phyloP scores from a whole-genome alignment of 495 filamentous ascomycete genomes.

The Daldinia decipiens region DNA sequence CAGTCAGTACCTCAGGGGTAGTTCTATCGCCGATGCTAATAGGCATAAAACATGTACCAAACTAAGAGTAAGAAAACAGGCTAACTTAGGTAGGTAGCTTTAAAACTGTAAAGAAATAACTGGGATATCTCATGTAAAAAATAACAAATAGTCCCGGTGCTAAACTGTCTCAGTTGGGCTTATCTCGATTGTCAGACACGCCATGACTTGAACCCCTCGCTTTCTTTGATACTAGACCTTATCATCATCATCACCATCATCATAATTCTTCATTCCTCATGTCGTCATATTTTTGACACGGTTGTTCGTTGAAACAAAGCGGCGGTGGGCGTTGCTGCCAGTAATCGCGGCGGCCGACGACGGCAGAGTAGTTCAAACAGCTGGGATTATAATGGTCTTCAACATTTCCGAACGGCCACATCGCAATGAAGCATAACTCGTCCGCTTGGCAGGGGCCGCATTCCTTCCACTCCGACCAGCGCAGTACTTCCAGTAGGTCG shows the following conservation, averaged over 20 bases:
- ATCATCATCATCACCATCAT: slow-evolving; percentile 22
- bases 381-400: slow-evolving; percentile 64
- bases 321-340: slow-evolving; percentile 34
- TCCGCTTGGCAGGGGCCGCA: slow-evolving; percentile 64
- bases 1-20: background rate
- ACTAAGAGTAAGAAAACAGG: too few species aligned
- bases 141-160: background rate
- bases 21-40: background rate
- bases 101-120: background rate
- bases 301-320: slow-evolving; percentile 8
- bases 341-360: slow-evolving; percentile 28
- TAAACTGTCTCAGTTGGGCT: background rate
- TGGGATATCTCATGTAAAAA: background rate
- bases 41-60: too few species aligned
- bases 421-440: slow-evolving; percentile 73
- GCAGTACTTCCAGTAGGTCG: slow-evolving; percentile 60
- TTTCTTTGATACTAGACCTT: background rate
- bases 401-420: slow-evolving; percentile 69
- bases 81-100: too few species aligned
- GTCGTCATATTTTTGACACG: slow-evolving; percentile 5
- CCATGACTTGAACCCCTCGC: background rate
- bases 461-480: slow-evolving; percentile 71
- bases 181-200: background rate
- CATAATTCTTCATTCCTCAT: slow-evolving; percentile 32
- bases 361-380: slow-evolving; percentile 50